These are phyloP conservation scores for Filosporella fistucella DNA, from an alignment of 495 filamentous ascomycete genomes.

Conservation along the genomic window DNA sequence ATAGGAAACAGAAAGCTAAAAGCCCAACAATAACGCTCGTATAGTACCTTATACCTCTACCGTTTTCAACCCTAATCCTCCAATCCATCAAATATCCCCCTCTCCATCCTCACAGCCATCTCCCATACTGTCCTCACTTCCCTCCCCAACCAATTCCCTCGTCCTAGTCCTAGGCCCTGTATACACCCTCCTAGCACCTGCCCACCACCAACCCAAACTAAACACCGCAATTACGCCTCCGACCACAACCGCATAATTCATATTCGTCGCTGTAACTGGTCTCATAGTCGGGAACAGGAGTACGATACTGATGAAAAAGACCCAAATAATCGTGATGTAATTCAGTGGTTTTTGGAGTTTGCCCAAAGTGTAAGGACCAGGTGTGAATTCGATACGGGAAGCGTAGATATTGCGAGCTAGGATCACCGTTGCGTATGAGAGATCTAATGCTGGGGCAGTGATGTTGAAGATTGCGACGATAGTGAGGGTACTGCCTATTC, in stretches of 20 bases:
- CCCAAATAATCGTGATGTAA: slow-evolving; percentile 55
- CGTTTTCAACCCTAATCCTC: no score
- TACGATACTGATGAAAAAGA: slow-evolving; percentile 61
- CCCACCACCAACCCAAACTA: slow-evolving; percentile 63
- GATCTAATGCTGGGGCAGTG: slow-evolving; percentile 64
- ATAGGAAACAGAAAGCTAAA: no score
- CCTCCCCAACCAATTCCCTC: slow-evolving; percentile 31
- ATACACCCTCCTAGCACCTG: slow-evolving; percentile 52
- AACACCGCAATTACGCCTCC: slow-evolving; percentile 59
- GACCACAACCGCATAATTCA: slow-evolving; percentile 69
- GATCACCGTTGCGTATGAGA: slow-evolving; percentile 66
- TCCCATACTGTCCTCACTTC: background rate
- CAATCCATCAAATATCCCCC: no score
- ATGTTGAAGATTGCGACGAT: slow-evolving; percentile 68
- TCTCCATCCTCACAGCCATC: slow-evolving; percentile 17
- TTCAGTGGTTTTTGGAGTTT: slow-evolving; percentile 57
- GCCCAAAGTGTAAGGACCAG: slow-evolving; percentile 62
- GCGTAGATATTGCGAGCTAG: slow-evolving; percentile 54
- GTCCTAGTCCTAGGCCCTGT: slow-evolving; percentile 54
- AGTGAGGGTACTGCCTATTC: slow-evolving; percentile 63
- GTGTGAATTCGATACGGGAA: slow-evolving; percentile 51
- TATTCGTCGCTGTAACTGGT: slow-evolving; percentile 60
- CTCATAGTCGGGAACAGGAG: slow-evolving; percentile 60
- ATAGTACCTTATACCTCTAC: no score
- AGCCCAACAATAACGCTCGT: no score